phyloP scores from a whole-genome alignment of 306 rosid genomes.

The Quercus cerris region DNA sequence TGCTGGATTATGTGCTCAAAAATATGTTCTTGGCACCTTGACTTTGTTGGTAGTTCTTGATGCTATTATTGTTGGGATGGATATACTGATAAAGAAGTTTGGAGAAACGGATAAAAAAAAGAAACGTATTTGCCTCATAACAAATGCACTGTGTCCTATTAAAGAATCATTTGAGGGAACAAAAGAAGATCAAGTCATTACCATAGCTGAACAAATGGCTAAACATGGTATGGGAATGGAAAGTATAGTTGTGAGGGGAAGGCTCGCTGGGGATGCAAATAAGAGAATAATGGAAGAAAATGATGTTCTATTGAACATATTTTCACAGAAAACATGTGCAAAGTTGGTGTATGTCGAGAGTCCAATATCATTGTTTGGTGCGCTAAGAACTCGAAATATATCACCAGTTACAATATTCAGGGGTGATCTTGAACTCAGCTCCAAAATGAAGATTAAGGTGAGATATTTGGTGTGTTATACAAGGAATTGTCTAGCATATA shows the following conservation, averaged over 20 bases:
- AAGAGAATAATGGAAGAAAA: conserved; percentile 68
- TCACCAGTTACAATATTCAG: conserved; percentile 67
- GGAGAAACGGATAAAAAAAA: conserved; percentile 70
- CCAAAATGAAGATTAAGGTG: conserved; percentile 77
- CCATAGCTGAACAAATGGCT: conserved; percentile 72
- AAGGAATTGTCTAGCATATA: conserved; percentile 13
- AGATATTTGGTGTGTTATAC: conserved; percentile 19
- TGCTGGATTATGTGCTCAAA: conserved; percentile 7
- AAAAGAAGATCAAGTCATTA: conserved; percentile 76
- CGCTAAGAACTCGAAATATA: conserved; percentile 69
- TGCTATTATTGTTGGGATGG: conserved; percentile 90
- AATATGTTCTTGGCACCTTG: conserved; percentile 46
- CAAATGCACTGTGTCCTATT: conserved; percentile 69
- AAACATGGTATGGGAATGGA: conserved; percentile 78
- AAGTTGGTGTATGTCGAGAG: conserved; percentile 61
- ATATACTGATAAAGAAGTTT: conserved; percentile 82
- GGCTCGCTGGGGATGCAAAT: conserved; percentile 37
- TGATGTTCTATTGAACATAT: conserved; percentile 55
- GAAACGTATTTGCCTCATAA: conserved; percentile 75
- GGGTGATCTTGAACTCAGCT: conserved; percentile 80
- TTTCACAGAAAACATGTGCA: conserved; percentile 66
- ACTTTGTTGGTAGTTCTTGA: conserved; percentile 77
- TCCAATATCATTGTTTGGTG: conserved; percentile 73
- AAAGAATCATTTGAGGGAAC: conserved; percentile 75
- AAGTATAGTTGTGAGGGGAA: conserved; percentile 71